Percentiles rank a stretch among this genome's conserved stretches.
Conservation (phyloP, 805 yeast species). For the Myxozyma mucilagina region DNA sequence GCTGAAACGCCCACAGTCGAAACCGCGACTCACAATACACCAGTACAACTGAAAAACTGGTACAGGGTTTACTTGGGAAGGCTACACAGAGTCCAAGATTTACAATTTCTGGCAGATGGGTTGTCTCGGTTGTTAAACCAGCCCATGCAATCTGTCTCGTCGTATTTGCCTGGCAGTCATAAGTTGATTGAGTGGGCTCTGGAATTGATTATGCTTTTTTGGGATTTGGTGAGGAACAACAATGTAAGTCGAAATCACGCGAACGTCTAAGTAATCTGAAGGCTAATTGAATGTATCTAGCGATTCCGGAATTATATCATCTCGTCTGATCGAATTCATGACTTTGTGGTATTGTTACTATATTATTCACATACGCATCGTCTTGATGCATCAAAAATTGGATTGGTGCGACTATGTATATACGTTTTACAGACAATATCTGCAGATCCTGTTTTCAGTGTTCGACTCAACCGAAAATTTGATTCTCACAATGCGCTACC, state of each 20-base stretch:
- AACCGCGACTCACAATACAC: constrained; percentile 1
- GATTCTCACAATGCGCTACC: constrained; percentile 37
- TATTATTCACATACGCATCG: constrained; percentile 58
- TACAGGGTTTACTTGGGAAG: constrained; percentile 40
- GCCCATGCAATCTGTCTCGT: constrained; percentile 42
- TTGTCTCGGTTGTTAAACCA: constrained; percentile 41
- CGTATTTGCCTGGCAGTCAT: constrained; percentile 38
- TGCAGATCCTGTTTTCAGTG: constrained; percentile 35
- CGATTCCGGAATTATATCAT: constrained; percentile 42
- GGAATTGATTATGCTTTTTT: constrained; percentile 62
- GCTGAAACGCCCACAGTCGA: constrained; percentile 4
- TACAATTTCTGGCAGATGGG: constrained; percentile 40
- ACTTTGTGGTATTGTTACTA: constrained; percentile 54
- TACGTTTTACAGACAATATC: constrained; percentile 39
- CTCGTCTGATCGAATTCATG: constrained; percentile 51
- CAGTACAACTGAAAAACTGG: constrained; percentile 33
- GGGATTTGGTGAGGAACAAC: constrained; percentile 81
- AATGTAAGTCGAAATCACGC: constrained; percentile 24
- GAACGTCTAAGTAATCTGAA: neutral
- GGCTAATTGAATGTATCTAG: constrained; percentile 17
- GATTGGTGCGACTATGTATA: constrained; percentile 39
- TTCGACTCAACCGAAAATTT: constrained; percentile 33
- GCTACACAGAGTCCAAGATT: constrained; percentile 40
- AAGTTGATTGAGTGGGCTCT: constrained; percentile 47
- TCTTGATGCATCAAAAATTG: constrained; percentile 35